These are phyloP conservation scores for Elaeagnus macrophylla DNA, from an alignment of 306 rosid species.

Conservation along the genomic window DNA sequence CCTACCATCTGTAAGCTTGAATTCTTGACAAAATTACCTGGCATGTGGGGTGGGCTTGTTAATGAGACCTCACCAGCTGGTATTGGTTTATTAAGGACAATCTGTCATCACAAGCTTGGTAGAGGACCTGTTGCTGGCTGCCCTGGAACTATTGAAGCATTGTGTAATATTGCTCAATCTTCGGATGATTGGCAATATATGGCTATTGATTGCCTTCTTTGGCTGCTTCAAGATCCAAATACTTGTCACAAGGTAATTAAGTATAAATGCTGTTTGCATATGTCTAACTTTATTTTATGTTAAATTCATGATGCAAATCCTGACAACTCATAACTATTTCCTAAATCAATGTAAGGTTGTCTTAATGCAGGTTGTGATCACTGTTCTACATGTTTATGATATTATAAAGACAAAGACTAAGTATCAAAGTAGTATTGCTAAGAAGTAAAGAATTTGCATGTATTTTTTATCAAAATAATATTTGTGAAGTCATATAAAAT, in stretches of 20 bases:
- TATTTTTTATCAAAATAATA: no score
- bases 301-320: neutral
- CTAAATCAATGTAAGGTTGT: neutral
- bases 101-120: constrained; percentile 94
- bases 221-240: constrained; percentile 88
- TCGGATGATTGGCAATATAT: constrained; percentile 99
- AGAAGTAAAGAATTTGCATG: neutral
- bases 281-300: neutral
- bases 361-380: neutral
- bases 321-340: neutral
- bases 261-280: neutral
- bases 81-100: constrained; percentile 80
- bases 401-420: neutral
- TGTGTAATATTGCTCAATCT: constrained; percentile 83
- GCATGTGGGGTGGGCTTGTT: constrained; percentile 99
- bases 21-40: constrained; percentile 73
- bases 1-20: constrained; percentile 85
- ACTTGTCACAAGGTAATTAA: constrained; percentile 76
- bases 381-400: neutral
- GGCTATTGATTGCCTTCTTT: constrained; percentile 95
- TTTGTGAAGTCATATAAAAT: no score
- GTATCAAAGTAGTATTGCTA: neutral
- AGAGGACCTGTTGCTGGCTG: constrained; percentile 88
- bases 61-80: constrained; percentile 99
- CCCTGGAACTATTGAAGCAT: constrained; percentile 71